Conservation (phyloP, 805 yeast species). For the Lipomyces sp. region DNA sequence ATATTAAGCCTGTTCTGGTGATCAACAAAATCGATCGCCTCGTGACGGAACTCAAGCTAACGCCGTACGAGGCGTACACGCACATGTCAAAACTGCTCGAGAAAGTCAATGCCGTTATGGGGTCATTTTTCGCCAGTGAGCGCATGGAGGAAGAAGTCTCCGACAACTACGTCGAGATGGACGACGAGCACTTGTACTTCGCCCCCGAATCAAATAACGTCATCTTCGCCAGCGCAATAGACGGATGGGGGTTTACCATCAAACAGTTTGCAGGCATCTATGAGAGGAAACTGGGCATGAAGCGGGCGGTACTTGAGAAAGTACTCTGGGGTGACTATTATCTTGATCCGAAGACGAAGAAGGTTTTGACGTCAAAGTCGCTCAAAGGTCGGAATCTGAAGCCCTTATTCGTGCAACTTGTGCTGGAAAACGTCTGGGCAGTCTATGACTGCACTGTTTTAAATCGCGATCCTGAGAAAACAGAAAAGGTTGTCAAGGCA, state of each 20-base stretch:
- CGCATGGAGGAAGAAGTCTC: slow-evolving; percentile 66
- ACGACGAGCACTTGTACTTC: slow-evolving; percentile 80
- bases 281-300: slow-evolving; percentile 79
- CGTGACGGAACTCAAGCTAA: slow-evolving; percentile 72
- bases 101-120: slow-evolving; percentile 92
- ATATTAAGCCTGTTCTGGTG: slow-evolving; percentile 80
- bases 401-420: slow-evolving; percentile 82
- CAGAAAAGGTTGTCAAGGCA: slow-evolving; percentile 71
- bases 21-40: slow-evolving; percentile 88
- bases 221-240: slow-evolving; percentile 84
- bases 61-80: slow-evolving; percentile 79
- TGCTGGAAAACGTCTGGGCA: slow-evolving; percentile 89
- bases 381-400: slow-evolving; percentile 60
- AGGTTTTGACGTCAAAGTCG: slow-evolving; percentile 61
- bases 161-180: slow-evolving; percentile 59
- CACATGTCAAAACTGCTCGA: slow-evolving; percentile 79
- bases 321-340: slow-evolving; percentile 96
- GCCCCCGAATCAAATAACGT: slow-evolving; percentile 86
- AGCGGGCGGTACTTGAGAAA: slow-evolving; percentile 70
- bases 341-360: slow-evolving; percentile 85
- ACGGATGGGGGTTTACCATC: slow-evolving; percentile 96
- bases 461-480: slow-evolving; percentile 63
- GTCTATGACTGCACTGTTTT: slow-evolving; percentile 69
- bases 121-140: slow-evolving; percentile 89
- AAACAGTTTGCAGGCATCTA: slow-evolving; percentile 85